phyloP scores from a whole-genome alignment of 208 protist genomes.

The Strigomonas galati region DNA sequence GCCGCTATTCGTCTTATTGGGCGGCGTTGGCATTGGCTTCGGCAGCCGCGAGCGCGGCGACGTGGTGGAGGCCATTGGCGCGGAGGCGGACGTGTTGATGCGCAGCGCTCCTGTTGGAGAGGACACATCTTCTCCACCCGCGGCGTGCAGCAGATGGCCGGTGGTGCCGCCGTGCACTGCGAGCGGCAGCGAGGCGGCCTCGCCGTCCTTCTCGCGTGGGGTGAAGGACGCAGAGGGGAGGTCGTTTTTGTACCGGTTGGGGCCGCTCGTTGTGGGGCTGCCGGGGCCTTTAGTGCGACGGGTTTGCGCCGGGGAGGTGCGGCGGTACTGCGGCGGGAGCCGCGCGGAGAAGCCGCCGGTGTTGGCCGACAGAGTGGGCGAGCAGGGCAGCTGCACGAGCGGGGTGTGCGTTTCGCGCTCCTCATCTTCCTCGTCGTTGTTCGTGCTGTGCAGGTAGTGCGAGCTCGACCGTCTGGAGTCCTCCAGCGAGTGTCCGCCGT shows the following conservation, averaged over 20 bases:
- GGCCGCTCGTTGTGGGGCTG: not conserved
- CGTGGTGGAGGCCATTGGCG: too few relatives aligned
- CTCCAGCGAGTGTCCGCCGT: not conserved
- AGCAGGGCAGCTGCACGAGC: not conserved
- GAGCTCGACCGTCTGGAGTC: not conserved
- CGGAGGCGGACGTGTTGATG: too few relatives aligned
- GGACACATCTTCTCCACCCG: too few relatives aligned
- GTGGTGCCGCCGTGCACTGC: too few relatives aligned
- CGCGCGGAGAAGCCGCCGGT: not conserved
- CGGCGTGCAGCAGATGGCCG: not conserved
- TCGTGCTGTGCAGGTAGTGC: not conserved
- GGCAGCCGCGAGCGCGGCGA: not conserved
- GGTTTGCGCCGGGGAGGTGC: too few relatives aligned
- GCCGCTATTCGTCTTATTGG: not conserved
- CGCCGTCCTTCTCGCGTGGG: not conserved
- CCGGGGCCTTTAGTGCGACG: too few relatives aligned
- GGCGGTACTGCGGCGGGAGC: not conserved
- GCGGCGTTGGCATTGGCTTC: not conserved
- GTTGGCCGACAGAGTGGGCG: not conserved
- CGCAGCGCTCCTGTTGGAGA: too few relatives aligned
- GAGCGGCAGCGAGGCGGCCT: not conserved
- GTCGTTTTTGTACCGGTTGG: not conserved
- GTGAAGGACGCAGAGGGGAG: not conserved
- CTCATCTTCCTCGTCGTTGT: conserved; percentile 15
- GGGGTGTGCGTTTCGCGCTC: not conserved